Evolutionary conservation across 1,284 basidiomycete species (phyloP).

Genomic region (Ustilago hordei): DNA sequence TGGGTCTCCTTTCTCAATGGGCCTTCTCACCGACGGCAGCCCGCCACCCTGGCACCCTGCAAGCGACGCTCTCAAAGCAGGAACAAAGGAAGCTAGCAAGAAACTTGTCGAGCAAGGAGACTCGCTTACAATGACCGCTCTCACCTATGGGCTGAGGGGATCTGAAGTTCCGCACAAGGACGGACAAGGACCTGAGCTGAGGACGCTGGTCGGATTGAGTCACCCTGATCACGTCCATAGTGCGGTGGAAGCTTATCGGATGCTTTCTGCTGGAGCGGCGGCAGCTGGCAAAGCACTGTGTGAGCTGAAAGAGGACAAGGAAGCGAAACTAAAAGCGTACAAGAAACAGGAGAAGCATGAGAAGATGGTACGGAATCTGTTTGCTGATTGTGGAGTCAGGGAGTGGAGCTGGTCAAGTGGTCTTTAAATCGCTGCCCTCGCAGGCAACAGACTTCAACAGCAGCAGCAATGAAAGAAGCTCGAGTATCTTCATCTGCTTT

Average conservation of each 20-base stretch:
- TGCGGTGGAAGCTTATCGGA: constrained; percentile 58
- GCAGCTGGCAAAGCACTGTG: constrained; percentile 19
- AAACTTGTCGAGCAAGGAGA: constrained; percentile 32
- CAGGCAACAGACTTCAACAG: background rate
- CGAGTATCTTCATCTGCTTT: no score
- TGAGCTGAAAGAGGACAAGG: constrained; percentile 4
- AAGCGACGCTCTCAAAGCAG: constrained; percentile 73
- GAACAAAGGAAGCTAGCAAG: constrained; percentile 58
- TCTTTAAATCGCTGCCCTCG: background rate
- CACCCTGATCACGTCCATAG: constrained; percentile 66
- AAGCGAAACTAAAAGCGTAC: constrained; percentile 22
- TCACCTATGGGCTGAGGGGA: constrained; percentile 60
- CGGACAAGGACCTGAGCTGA: constrained; percentile 33
- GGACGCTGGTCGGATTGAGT: constrained; percentile 65
- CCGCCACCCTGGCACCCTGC: constrained; percentile 90
- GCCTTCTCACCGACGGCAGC: constrained; percentile 77
- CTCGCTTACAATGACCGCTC: constrained; percentile 57
- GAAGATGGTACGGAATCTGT: constrained; percentile 27
- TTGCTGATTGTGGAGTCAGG: constrained; percentile 28
- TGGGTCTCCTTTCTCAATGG: constrained; percentile 93
- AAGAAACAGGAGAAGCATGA: constrained; percentile 31
- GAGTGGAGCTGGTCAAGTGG: constrained; percentile 56
- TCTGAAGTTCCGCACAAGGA: constrained; percentile 29
- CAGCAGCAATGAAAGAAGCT: background rate
- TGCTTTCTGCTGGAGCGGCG: constrained; percentile 36